These are phyloP conservation scores for Euclidium syriacum DNA, from an alignment of 345 rosid genomes.

Conservation along the genomic window DNA sequence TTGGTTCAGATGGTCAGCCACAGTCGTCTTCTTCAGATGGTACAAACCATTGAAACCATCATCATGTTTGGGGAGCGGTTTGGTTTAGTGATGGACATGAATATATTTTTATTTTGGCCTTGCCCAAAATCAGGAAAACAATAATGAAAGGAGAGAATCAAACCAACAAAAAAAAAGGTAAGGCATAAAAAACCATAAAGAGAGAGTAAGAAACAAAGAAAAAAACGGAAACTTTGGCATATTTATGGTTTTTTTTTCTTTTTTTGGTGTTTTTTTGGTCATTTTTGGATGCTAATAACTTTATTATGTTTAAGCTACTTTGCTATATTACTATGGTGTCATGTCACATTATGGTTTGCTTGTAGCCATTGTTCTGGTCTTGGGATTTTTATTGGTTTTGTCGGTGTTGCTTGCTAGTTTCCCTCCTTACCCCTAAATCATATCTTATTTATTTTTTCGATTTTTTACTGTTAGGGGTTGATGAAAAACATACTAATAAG, in stretches of 20 bases:
- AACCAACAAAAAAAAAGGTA: neutral
- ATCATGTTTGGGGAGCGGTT: conserved; percentile 13
- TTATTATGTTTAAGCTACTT: conserved; percentile 10
- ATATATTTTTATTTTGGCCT: conserved; percentile 29
- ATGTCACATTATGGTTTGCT: conserved; percentile 16
- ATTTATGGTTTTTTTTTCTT: conserved; percentile 9
- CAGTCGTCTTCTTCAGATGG: conserved; percentile 15
- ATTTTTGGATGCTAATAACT: conserved; percentile 22
- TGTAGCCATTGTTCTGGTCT: conserved; percentile 19
- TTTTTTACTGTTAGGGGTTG: too few relatives aligned
- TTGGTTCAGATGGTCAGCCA: conserved; percentile 15
- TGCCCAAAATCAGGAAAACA: conserved; percentile 23
- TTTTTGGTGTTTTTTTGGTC: conserved; percentile 7
- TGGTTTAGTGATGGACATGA: conserved; percentile 21
- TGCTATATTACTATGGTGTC: conserved; percentile 15
- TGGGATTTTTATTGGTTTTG: neutral
- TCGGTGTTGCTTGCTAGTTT: conserved; percentile 5
- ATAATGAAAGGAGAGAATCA: conserved; percentile 19
- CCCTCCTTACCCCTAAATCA: neutral
- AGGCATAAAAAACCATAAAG: conserved; percentile 16
- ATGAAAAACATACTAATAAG: neutral
- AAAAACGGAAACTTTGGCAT: conserved; percentile 20
- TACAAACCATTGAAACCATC: conserved; percentile 24
- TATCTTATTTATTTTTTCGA: neutral
- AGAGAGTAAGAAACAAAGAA: conserved; percentile 6